Conservation (phyloP, 2,329 filamentous ascomycete genomes). For the Aureobasidium mangrovei region DNA sequence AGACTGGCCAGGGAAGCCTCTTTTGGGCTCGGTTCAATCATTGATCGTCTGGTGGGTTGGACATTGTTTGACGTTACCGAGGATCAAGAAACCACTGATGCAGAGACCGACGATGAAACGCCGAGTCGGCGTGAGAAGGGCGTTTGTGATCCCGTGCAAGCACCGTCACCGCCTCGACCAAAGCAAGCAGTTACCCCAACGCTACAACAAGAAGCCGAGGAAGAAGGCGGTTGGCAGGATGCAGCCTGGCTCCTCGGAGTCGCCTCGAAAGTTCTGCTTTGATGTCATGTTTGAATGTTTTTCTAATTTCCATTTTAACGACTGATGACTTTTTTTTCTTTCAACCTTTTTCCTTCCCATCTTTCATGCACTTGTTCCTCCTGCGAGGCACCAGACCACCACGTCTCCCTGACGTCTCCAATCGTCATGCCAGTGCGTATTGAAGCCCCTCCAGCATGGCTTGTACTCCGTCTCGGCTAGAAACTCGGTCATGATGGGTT, state of each 20-base stretch:
- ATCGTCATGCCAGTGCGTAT: conserved; percentile 56
- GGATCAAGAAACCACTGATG: conserved; percentile 34
- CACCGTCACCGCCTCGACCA: conserved; percentile 15
- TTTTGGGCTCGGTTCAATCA: conserved; percentile 40
- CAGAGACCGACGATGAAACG: conserved; percentile 23
- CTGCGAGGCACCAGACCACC: conserved; percentile 43
- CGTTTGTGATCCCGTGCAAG: conserved; percentile 15
- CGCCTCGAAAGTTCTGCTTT: conserved; percentile 37
- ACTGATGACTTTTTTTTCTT: no score
- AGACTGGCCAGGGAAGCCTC: conserved; percentile 22
- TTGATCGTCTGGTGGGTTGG: conserved; percentile 51
- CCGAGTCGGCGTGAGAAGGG: not conserved
- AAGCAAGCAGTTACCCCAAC: not conserved
- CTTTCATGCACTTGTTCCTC: not conserved
- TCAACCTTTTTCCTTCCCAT: no score
- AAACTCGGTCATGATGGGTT: conserved; percentile 36
- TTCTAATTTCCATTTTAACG: no score
- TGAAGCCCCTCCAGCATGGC: conserved; percentile 53
- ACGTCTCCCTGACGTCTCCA: conserved; percentile 53
- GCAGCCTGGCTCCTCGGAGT: conserved; percentile 50
- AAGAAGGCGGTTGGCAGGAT: conserved; percentile 48
- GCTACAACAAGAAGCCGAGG: conserved; percentile 21
- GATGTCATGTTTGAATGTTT: not conserved
- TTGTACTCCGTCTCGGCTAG: conserved; percentile 42
- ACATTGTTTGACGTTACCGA: conserved; percentile 47